Evolutionary conservation across 2,329 filamentous ascomycete species (phyloP).

Genomic region (Botryotinia convoluta): DNA sequence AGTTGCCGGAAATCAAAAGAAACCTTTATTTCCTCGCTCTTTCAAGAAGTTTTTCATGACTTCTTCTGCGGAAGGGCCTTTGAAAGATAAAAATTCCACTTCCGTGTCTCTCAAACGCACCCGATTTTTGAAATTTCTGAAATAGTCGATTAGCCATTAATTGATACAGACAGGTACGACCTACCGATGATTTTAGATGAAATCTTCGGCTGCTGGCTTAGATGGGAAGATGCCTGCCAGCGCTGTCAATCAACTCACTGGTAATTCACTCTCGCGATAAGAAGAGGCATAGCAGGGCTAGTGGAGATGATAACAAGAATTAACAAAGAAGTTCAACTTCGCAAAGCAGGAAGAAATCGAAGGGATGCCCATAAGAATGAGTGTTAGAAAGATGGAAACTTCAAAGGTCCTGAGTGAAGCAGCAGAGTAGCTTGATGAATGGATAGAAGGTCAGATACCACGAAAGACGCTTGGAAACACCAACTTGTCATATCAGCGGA

Average conservation of each 20-base stretch:
- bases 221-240: neutral
- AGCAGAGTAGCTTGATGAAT: neutral
- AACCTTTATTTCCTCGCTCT: neutral
- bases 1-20: neutral
- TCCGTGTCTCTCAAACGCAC: neutral
- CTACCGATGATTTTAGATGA: neutral
- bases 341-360: too few species aligned
- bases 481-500: neutral
- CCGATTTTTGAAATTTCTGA: neutral
- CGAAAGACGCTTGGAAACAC: neutral
- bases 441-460: neutral
- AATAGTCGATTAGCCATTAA: fast-evolving
- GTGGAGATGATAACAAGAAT: neutral
- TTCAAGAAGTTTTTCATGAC: neutral
- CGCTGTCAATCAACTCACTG: neutral
- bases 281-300: neutral
- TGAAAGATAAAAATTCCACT: neutral
- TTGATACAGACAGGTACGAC: neutral
- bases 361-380: too few species aligned
- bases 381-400: too few species aligned
- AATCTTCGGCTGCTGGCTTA: neutral
- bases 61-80: neutral
- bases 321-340: neutral
- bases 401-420: too few species aligned
- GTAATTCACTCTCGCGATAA: neutral